Percentiles rank a stretch among this genome's conserved stretches.
These are phyloP conservation scores for Trichoderma breve DNA, from an alignment of 2,329 filamentous ascomycete genomes.

Conservation along the genomic window DNA sequence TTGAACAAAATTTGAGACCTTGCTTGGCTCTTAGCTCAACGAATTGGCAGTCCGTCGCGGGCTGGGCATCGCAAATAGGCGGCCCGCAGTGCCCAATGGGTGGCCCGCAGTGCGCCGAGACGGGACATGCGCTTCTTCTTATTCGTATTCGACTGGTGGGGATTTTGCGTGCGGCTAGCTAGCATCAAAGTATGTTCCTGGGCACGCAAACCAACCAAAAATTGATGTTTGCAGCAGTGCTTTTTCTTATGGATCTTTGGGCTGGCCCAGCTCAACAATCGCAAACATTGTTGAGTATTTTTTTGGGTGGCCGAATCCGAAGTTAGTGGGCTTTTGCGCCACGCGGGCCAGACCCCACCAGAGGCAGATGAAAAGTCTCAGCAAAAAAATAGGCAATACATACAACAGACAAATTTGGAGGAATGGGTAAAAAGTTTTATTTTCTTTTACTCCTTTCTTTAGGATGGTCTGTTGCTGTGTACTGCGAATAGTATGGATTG, in stretches of 20 bases:
- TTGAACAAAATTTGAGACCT: neutral
- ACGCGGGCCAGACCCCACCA: constrained; percentile 6
- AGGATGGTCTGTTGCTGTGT: neutral
- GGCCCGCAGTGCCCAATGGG: neutral
- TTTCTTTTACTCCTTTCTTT: neutral
- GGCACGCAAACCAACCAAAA: neutral
- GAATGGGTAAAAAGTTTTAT: neutral
- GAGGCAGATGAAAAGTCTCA: neutral
- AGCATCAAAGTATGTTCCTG: neutral
- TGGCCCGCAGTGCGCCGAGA: neutral
- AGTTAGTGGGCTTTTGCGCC: constrained; percentile 1
- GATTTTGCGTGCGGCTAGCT: neutral
- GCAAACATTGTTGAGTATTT: constrained; percentile 16
- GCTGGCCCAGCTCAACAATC: constrained; percentile 10
- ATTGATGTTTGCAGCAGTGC: neutral
- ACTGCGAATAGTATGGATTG: neutral
- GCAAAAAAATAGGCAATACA: neutral
- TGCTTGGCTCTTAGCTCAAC: neutral
- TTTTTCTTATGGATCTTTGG: neutral
- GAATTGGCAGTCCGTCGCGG: neutral
- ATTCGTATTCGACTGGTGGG: constrained; percentile 4
- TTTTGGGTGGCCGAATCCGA: neutral
- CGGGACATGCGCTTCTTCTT: neutral
- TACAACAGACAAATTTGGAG: neutral
- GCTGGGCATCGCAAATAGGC: neutral